Evolutionary conservation across 768 basidiomycete genomes (phyloP), one percentile per base, ranked within the genome.

Genomic region (Trametes cubensis): DNA sequence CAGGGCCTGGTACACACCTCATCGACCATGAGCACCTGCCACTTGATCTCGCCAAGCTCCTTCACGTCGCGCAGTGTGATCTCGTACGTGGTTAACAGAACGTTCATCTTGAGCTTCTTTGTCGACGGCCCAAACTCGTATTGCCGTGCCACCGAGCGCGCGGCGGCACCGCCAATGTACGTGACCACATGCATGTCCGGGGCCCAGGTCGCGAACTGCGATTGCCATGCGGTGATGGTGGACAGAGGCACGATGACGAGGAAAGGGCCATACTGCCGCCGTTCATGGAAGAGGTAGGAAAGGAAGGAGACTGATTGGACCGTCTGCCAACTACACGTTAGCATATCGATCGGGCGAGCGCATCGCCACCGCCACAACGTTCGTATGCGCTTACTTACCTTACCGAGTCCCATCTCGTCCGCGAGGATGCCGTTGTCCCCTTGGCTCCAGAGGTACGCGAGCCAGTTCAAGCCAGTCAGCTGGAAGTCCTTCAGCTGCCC

Each of bases 341-440:
- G 17, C 39, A 44, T 58, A 66, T 60, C n/a, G 48, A 48, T 39
- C 6, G 56, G 48, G 58, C n/a, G 0, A 39, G 50, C 61, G 18
- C 13, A 26, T 23, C 57, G 41, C 48, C 15, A 30, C n/a, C 28
- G 15, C 34, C 34, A 34, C 34, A 34, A 34, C 41, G 6, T 4
- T 5, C 21, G 38, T 5, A 23, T 34, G 26, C 26, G 20, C 62
- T 39, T 67, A 55, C 63, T 48, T 64, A 90, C 84, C 85, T 99
- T 99, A 56, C 97, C 97, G 25, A 99, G 89, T 73, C 97, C 97
- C 97, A 98, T 99, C 82, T 99, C 97, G 71, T 99, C 97, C 0
- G 97, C 97, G 39, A 99, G 78, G 61, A 99, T 97, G 20, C 97
- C 97, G 72, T 98, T 98, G 69, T 96, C 90, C 10, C 92, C 92